These are phyloP conservation scores for Aspergillus awamori DNA, from an alignment of 2,329 filamentous ascomycete genomes.

Conservation along the genomic window DNA sequence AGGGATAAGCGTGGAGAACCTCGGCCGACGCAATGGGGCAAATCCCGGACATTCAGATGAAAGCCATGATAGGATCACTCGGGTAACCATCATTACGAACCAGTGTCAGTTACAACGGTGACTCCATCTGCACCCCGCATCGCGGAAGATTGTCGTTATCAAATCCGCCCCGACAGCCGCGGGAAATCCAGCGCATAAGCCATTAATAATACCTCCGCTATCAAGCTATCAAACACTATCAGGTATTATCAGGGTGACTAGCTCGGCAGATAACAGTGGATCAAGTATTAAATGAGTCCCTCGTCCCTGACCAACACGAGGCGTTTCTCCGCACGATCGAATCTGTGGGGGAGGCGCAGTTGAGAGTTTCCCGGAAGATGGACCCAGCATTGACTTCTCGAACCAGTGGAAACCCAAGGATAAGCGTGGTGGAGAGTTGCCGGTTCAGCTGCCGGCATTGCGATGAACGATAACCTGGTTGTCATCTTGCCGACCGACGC, in stretches of 20 bases:
- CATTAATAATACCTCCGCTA: neutral
- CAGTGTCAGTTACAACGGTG: slow-evolving; percentile 9
- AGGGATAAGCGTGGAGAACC: neutral
- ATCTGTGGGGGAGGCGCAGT: slow-evolving; percentile 25
- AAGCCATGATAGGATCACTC: slow-evolving; percentile 7
- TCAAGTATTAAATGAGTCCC: neutral
- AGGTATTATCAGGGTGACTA: neutral
- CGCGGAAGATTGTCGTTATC: neutral
- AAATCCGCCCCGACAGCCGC: neutral
- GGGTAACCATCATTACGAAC: neutral
- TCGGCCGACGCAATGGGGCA: neutral
- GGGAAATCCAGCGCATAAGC: neutral
- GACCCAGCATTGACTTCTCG: neutral
- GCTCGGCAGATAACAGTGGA: slow-evolving; percentile 17
- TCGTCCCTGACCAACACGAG: neutral
- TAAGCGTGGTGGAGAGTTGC: neutral
- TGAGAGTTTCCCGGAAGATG: neutral
- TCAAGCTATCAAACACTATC: neutral
- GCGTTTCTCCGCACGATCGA: slow-evolving; percentile 22
- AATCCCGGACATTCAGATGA: neutral
- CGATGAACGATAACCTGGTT: neutral
- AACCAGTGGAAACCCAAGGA: slow-evolving; percentile 1
- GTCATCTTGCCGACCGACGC: slow-evolving; percentile 14
- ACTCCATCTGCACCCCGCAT: slow-evolving; percentile 12
- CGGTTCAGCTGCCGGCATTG: neutral